Evolutionary conservation across 331 rosid species (phyloP).

Genomic region (Stylosanthes scabra): DNA sequence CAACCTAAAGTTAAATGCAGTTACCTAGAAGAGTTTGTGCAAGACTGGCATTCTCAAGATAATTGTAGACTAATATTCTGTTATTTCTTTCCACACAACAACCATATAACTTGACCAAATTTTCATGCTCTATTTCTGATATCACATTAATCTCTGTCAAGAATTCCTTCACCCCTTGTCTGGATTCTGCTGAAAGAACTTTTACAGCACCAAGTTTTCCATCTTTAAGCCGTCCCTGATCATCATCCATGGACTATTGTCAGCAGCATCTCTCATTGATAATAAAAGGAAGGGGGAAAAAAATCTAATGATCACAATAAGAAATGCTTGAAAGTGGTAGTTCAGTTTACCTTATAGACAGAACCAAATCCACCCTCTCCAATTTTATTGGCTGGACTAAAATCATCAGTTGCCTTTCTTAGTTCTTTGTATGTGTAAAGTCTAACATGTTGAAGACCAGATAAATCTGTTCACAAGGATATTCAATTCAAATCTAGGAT

Average conservation of each 20-base stretch:
- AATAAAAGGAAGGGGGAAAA: constrained; percentile 17
- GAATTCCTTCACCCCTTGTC: constrained; percentile 90
- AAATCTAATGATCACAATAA: constrained; percentile 31
- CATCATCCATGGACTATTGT: constrained; percentile 41
- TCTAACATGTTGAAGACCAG: constrained; percentile 70
- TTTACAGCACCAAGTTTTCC: constrained; percentile 92
- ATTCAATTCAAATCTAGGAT: constrained; percentile 31
- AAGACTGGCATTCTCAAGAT: constrained; percentile 93
- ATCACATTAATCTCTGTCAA: constrained; percentile 91
- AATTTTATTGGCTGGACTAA: constrained; percentile 73
- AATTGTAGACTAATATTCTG: constrained; percentile 90
- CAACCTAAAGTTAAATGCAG: background rate
- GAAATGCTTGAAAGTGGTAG: constrained; percentile 17
- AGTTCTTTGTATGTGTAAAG: constrained; percentile 71
- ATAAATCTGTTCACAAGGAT: constrained; percentile 54
- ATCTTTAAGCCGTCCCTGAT: constrained; percentile 83
- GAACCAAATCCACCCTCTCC: constrained; percentile 99
- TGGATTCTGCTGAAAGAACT: constrained; percentile 90
- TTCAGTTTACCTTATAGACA: constrained; percentile 76
- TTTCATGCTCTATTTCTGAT: constrained; percentile 81
- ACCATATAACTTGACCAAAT: constrained; percentile 87
- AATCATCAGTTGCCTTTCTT: constrained; percentile 71
- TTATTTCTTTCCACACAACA: constrained; percentile 77
- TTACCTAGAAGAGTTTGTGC: constrained; percentile 82
- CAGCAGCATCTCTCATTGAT: constrained; percentile 30